Evolutionary conservation across 768 basidiomycete species (phyloP).

Genomic region (Lyophyllum decastes): DNA sequence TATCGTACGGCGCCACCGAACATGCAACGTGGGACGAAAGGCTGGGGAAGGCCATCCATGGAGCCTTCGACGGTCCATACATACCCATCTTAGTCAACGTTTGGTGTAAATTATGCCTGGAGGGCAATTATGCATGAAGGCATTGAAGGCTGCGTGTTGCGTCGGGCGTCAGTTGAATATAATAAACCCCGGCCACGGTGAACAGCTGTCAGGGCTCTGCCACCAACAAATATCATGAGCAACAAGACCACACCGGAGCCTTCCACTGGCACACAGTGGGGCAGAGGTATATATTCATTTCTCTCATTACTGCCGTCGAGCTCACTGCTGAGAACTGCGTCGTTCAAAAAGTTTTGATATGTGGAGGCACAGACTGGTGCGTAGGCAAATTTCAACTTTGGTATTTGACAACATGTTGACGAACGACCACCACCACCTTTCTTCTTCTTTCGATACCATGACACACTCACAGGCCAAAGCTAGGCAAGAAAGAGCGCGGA

Average conservation of each 20-base stretch:
- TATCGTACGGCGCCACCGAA: no score
- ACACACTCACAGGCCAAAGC: slow-evolving; percentile 55
- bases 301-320: background rate
- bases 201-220: background rate
- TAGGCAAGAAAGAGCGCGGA: slow-evolving; percentile 74
- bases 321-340: background rate
- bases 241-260: background rate
- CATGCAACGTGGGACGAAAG: no score
- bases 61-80: no score
- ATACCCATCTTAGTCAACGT: background rate
- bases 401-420: background rate
- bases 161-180: background rate
- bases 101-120: background rate
- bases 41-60: no score
- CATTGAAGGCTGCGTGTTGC: background rate
- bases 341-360: slow-evolving; percentile 65
- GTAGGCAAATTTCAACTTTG: slow-evolving; percentile 24
- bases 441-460: no score
- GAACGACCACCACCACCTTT: background rate
- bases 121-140: background rate
- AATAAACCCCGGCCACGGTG: background rate
- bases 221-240: background rate
- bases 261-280: background rate
- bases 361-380: slow-evolving; percentile 88
- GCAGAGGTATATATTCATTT: background rate